Evolutionary conservation across 257 asterid species (phyloP).

Genomic region (Ilex asprella): DNA sequence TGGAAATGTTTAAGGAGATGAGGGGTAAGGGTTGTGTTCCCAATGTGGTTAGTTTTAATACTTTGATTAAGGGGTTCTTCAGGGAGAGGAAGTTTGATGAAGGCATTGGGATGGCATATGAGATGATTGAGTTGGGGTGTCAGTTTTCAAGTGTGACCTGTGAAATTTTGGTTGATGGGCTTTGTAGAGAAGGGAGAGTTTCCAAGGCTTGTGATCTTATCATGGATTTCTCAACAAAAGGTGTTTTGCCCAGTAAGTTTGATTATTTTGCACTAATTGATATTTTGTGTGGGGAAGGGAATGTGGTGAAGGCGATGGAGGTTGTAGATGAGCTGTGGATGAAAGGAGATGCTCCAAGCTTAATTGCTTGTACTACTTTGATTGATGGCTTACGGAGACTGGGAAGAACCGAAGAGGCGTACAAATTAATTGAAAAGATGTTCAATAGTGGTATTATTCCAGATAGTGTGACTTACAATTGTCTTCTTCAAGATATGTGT

Average conservation of each 20-base stretch:
- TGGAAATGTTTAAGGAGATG: slow-evolving; percentile 80
- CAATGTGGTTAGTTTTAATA: slow-evolving; percentile 83
- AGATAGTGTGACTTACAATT: slow-evolving; percentile 74
- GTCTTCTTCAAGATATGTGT: slow-evolving; percentile 69
- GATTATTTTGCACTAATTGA: slow-evolving; percentile 53
- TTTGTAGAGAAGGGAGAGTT: slow-evolving; percentile 49
- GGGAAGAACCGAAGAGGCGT: slow-evolving; percentile 36
- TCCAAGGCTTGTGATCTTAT: slow-evolving; percentile 52
- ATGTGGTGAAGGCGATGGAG: slow-evolving; percentile 40
- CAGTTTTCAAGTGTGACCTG: slow-evolving; percentile 66
- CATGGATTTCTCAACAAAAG: slow-evolving; percentile 47
- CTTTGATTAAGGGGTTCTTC: slow-evolving; percentile 74
- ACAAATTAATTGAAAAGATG: slow-evolving; percentile 47
- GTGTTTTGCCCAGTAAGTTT: slow-evolving; percentile 48
- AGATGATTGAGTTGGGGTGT: slow-evolving; percentile 77
- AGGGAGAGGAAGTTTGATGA: slow-evolving; percentile 60
- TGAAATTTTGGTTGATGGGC: slow-evolving; percentile 70
- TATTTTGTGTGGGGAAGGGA: slow-evolving; percentile 43
- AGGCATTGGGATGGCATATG: slow-evolving; percentile 73
- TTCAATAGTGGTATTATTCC: slow-evolving; percentile 46
- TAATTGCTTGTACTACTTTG: slow-evolving; percentile 60
- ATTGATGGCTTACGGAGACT: slow-evolving; percentile 53
- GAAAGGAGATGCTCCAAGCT: slow-evolving; percentile 49
- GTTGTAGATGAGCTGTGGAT: slow-evolving; percentile 67
- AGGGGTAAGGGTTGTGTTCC: slow-evolving; percentile 74